Base-by-base conservation (phyloP, 805 yeast genomes). In the Maudiozyma barnettii region DNA sequence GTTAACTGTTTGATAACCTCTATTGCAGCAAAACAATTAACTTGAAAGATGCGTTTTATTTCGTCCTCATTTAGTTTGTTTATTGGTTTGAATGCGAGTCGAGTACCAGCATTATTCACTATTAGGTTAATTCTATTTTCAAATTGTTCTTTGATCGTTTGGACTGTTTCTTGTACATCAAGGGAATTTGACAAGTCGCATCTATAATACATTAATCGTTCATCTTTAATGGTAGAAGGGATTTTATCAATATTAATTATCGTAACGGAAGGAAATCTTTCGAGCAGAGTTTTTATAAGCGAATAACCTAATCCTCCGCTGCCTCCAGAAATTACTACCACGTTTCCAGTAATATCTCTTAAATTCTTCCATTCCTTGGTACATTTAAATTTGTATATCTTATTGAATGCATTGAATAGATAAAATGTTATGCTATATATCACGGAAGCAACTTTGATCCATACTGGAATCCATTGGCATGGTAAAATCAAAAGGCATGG, bases 61-160 rank as follows among this genome's bases (percentile, higher is more conserved):
- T 71, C 54, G 18, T 13, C 10, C 2, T 12, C 4, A 26, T 35
- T 29, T 39, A 79, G 54, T 10, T 81, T 78, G 2, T 73, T 51
- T 0, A 86, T 55, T 2, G 75, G 58, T 51, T 76, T 75, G 41
- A 54, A 63, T 1, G 82, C 81, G 9, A 70, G 71, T 39, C 84
- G 70, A 18, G 86, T 74, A 0, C 88, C 97, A 0, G 96, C 97
- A 63, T 89, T 90, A 62, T 88, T 89, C 44, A 90, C 72, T 13
- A 90, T 67, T 1, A 87, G 69, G 0, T 89, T 75, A 1, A 84
- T 80, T 0, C 56, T 58, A 0, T 39, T 35, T 4, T 88, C 86
- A 37, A 77, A 55, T 30, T 72, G 68, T 22, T 55, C 40, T 23
- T 59, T 59, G 21, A 87, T 76, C 6, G 41, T 46, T 5, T 60